phyloP scores from a whole-genome alignment of 2,329 filamentous ascomycete genomes.

The Epichloe uncinata region DNA sequence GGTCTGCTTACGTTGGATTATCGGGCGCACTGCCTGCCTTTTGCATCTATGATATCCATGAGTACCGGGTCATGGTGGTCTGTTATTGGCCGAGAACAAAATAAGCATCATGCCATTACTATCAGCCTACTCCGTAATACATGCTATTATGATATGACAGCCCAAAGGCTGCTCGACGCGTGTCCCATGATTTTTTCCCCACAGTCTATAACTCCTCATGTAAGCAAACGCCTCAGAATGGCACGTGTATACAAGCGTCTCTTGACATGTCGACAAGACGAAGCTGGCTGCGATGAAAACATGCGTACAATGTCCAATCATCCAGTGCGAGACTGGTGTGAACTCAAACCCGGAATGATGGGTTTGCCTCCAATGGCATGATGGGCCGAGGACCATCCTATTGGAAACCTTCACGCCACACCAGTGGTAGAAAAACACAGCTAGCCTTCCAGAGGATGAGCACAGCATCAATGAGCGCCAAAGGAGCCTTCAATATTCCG shows the following conservation, averaged over 20 bases:
- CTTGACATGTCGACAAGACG: neutral
- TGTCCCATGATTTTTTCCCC: neutral
- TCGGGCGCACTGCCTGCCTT: neutral
- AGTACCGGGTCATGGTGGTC: neutral
- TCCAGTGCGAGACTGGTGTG: neutral
- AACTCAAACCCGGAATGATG: neutral
- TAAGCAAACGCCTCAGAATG: neutral
- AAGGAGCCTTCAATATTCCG: slow-evolving; percentile 35
- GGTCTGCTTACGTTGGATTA: neutral
- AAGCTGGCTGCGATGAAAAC: neutral
- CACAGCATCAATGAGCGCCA: slow-evolving; percentile 51
- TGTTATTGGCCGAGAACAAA: neutral
- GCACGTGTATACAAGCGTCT: neutral
- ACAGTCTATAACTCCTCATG: neutral
- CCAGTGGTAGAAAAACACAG: slow-evolving; percentile 69
- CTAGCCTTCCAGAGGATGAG: slow-evolving; percentile 70
- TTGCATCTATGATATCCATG: too few species aligned
- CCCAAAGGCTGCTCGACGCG: neutral
- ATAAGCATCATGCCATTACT: neutral
- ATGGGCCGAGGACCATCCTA: slow-evolving; percentile 6
- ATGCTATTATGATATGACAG: neutral
- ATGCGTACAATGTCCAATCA: neutral
- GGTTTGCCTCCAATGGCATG: neutral
- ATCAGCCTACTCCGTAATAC: neutral
- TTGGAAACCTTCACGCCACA: slow-evolving; percentile 48